Evolutionary conservation across 257 asterid genomes (phyloP).

Genomic region (Parsonsia alboflavescens): DNA sequence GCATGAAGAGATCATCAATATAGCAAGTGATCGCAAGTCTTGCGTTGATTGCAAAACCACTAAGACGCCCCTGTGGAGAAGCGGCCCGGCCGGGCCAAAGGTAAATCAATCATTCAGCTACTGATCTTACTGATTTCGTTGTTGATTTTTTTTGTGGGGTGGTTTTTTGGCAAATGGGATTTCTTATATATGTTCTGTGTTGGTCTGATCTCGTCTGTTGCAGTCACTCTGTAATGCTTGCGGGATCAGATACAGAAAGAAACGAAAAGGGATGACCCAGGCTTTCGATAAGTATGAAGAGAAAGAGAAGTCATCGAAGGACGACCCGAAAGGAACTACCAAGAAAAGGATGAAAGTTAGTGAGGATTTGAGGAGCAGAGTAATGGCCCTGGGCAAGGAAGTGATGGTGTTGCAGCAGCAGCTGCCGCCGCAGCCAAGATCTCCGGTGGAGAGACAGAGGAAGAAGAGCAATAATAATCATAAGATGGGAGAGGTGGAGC

Average conservation of each 20-base stretch:
- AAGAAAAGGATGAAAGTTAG: slow-evolving; percentile 11
- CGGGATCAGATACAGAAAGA: slow-evolving; percentile 65
- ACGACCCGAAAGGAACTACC: neutral
- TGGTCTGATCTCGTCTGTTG: neutral
- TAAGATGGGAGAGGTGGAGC: slow-evolving; percentile 58
- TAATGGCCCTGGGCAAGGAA: slow-evolving; percentile 41
- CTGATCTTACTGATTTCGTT: neutral
- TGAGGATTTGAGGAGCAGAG: slow-evolving; percentile 29
- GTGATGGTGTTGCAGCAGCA: slow-evolving; percentile 27
- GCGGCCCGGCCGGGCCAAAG: slow-evolving; percentile 76
- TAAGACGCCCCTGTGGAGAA: slow-evolving; percentile 73
- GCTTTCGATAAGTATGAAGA: slow-evolving; percentile 8
- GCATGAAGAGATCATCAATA: slow-evolving; percentile 16
- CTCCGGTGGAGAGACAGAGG: slow-evolving; percentile 21
- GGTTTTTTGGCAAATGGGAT: neutral
- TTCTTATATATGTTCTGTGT: neutral
- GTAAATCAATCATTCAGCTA: slow-evolving; percentile 18
- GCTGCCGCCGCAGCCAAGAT: slow-evolving; percentile 20
- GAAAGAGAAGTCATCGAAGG: slow-evolving; percentile 12
- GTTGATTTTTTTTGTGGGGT: neutral
- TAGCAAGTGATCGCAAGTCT: slow-evolving; percentile 21
- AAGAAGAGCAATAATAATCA: slow-evolving; percentile 23
- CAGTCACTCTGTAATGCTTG: slow-evolving; percentile 81
- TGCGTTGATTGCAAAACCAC: slow-evolving; percentile 65
- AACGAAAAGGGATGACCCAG: slow-evolving; percentile 6